Conservation (phyloP, 1,139 yeast genomes). For the Hyphopichia khmerensis region DNA sequence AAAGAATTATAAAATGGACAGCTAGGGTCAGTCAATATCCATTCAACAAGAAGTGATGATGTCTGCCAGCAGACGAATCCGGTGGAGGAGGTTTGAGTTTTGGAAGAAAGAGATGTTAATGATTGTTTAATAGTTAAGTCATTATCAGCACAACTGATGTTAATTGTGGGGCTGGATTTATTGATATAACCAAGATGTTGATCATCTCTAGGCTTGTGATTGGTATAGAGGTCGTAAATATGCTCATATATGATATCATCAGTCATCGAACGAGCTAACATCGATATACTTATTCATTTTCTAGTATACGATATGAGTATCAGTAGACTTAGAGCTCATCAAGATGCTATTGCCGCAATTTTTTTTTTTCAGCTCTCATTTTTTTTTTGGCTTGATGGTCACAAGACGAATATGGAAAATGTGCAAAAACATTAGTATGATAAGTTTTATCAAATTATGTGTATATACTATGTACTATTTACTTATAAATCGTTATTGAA, state of each 20-base stretch:
- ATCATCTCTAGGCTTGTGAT: slow-evolving; percentile 27
- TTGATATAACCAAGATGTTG: slow-evolving; percentile 51
- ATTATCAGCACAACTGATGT: slow-evolving; percentile 28
- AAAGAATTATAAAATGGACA: slow-evolving; percentile 23
- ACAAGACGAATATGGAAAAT: not conserved
- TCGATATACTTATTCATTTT: slow-evolving; percentile 5
- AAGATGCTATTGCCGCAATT: not conserved
- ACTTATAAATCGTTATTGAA: too few relatives aligned
- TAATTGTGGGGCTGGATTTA: slow-evolving; percentile 27
- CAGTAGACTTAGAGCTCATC: too few relatives aligned
- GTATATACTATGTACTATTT: not conserved
- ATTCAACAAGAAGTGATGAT: slow-evolving; percentile 50
- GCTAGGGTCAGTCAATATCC: slow-evolving; percentile 36
- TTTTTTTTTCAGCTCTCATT: not conserved
- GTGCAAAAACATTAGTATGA: not conserved
- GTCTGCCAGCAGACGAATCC: slow-evolving; percentile 70
- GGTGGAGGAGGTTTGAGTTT: slow-evolving; percentile 49
- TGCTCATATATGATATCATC: slow-evolving; percentile 42
- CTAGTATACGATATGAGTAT: not conserved
- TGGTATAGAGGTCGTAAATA: slow-evolving; percentile 46
- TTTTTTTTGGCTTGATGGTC: not conserved
- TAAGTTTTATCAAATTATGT: not conserved
- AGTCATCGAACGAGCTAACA: slow-evolving; percentile 16
- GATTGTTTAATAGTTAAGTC: slow-evolving; percentile 43
- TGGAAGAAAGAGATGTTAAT: slow-evolving; percentile 39